Conservation (phyloP, 2,329 filamentous ascomycete genomes). For the Aspergillus versicolor region DNA sequence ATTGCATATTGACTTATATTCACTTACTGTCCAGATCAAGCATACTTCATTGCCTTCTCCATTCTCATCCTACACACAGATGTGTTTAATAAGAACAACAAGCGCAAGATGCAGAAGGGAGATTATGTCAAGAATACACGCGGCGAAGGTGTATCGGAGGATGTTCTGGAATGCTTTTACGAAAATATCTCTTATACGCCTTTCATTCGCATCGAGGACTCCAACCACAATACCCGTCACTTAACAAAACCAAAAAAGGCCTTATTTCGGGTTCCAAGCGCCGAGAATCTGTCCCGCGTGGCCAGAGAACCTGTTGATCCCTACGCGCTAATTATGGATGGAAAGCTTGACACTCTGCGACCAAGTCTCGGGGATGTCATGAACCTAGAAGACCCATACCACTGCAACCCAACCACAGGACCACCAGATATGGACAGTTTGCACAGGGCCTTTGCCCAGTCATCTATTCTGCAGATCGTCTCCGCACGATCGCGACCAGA, state of each 20-base stretch:
- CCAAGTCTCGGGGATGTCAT: conserved; percentile 91
- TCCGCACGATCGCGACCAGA: conserved; percentile 91
- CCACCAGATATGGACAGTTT: conserved; percentile 76
- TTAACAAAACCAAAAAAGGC: conserved; percentile 70
- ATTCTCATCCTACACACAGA: conserved; percentile 95
- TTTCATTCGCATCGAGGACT: conserved; percentile 96
- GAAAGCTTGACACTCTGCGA: conserved; percentile 76
- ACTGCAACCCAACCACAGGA: conserved; percentile 75
- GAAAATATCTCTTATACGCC: conserved; percentile 98
- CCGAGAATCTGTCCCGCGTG: conserved; percentile 64
- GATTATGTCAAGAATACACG: conserved; percentile 96
- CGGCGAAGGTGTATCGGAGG: conserved; percentile 88
- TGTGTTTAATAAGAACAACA: conserved; percentile 99
- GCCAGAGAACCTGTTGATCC: conserved; percentile 88
- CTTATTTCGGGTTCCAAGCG: conserved; percentile 64
- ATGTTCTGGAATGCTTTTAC: conserved; percentile 93
- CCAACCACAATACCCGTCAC: conserved; percentile 68
- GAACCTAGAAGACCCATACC: conserved; percentile 87
- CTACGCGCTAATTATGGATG: conserved; percentile 89
- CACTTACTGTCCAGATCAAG: conserved; percentile 63
- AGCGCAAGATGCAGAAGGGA: conserved; percentile 94
- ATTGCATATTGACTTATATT: not conserved
- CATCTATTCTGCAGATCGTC: conserved; percentile 89
- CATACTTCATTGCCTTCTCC: conserved; percentile 98
- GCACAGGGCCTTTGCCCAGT: conserved; percentile 86